Evolutionary conservation across 768 basidiomycete genomes (phyloP), one percentile per base, ranked within the genome.

Genomic region (Pleurotus eryngii): DNA sequence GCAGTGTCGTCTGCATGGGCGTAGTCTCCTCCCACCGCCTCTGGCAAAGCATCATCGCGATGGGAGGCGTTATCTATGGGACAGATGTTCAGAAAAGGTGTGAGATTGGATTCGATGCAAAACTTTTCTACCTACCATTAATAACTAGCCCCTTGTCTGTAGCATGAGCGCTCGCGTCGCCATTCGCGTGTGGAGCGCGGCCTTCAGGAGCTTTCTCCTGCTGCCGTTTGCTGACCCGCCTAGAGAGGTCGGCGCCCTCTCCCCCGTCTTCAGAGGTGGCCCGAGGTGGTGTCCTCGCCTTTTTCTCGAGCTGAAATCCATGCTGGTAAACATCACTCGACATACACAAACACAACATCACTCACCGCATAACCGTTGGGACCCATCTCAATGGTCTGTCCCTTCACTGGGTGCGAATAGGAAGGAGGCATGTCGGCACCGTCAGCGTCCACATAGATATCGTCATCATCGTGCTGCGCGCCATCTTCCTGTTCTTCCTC

Each of bases 171-270:
- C 39, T 15, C 11, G 2, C 17, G 24, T 45, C 49, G 22, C 7
- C 60, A 49, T 61, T 37, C 14, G 37, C 60, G 57, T 72, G 78
- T 9, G 76, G 78, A 8, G 60, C 43, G 17, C 77, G 76, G 5
- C 81, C 82, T 64, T 85, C 87, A 0, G 88, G 86, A 8, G 88
- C 86, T 71, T 90, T 89, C 67, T 89, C 90, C 70, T 83, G 79
- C 65, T 82, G 85, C 46, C 89, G 81, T 63, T 79, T 76, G 64
- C 82, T 86, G 20, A 78, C 73, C 49, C 76, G 72, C 42, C 80
- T 74, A 17, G 74, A 67, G 46, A 77, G 60, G 30, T 65, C 71
- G 12, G 69, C 67, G 15, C 70, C 72, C 1, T 67, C 69, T 6
- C 64, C 68, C 27, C 63, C 65, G 51, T 60, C 67, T 22, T 47